phyloP scores from a whole-genome alignment of 2,329 filamentous ascomycete species.

The Penicillium sp. region DNA sequence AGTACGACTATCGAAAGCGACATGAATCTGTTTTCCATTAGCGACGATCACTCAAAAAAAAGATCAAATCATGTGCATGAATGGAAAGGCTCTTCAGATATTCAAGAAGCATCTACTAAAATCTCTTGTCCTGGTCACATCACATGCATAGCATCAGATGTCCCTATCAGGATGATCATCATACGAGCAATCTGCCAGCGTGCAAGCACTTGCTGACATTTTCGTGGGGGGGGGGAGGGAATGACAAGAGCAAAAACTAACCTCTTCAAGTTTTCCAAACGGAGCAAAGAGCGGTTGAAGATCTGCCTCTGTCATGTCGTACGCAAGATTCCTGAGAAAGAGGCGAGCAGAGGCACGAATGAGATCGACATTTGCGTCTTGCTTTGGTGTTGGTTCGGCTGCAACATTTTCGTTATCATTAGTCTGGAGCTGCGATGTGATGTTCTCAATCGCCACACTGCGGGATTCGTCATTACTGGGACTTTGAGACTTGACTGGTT shows the following conservation, averaged over 20 bases:
- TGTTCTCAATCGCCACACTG: conserved; percentile 17
- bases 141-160: conserved; percentile 95
- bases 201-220: conserved; percentile 6
- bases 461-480: conserved; percentile 16
- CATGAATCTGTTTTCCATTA: conserved; percentile 65
- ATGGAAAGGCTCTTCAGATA: conserved; percentile 58
- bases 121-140: conserved; percentile 85
- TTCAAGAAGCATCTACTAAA: conserved; percentile 99
- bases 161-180: conserved; percentile 99
- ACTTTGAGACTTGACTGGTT: conserved; percentile 10
- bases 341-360: conserved; percentile 70
- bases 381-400: conserved; percentile 18
- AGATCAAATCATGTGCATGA: conserved; percentile 20
- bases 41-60: conserved; percentile 26
- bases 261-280: conserved; percentile 78
- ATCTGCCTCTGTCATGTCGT: conserved; percentile 70
- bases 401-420: conserved; percentile 12
- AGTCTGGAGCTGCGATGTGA: conserved; percentile 11
- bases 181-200: conserved; percentile 46
- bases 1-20: conserved; percentile 65
- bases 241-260: conserved; percentile 48
- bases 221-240: conserved; percentile 1
- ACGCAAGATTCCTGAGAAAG: conserved; percentile 85
- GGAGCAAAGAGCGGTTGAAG: conserved; percentile 62
- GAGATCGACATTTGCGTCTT: conserved; percentile 50